phyloP scores from a whole-genome alignment of 495 filamentous ascomycete genomes.

The Neohortaea acidophila region DNA sequence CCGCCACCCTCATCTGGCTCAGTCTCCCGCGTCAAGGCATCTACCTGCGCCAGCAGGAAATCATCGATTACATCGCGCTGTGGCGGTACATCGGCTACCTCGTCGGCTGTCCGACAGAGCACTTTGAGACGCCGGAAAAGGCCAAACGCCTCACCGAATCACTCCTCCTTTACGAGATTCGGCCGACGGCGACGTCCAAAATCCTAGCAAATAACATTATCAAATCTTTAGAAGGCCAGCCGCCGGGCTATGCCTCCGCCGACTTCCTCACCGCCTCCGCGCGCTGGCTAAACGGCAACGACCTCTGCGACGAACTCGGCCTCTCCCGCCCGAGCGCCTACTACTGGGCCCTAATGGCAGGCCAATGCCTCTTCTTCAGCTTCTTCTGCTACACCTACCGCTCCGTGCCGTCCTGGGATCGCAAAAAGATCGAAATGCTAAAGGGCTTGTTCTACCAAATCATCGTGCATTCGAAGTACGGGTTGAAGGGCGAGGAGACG shows the following conservation, averaged over 20 bases:
- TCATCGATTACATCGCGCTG: conserved; percentile 52
- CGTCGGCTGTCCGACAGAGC: conserved; percentile 48
- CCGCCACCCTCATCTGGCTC: conserved; percentile 48
- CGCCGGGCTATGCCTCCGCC: conserved; percentile 42
- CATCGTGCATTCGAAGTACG: conserved; percentile 40
- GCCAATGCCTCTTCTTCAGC: conserved; percentile 55
- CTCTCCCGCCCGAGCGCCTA: conserved; percentile 41
- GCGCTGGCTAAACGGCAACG: conserved; percentile 53
- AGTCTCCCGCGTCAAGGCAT: conserved; percentile 60
- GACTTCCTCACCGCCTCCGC: conserved; percentile 51
- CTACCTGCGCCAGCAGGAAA: conserved; percentile 45
- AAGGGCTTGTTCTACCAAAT: conserved; percentile 39
- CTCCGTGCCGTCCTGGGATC: conserved; percentile 42
- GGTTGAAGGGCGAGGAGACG: conserved; percentile 36
- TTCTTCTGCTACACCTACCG: conserved; percentile 39
- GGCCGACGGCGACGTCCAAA: conserved; percentile 43
- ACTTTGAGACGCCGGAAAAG: conserved; percentile 37
- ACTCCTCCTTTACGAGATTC: conserved; percentile 44
- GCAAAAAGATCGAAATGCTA: conserved; percentile 37
- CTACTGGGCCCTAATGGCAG: conserved; percentile 45
- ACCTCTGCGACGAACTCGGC: conserved; percentile 44
- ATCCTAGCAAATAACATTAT: conserved; percentile 64
- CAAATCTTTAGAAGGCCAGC: conserved; percentile 41
- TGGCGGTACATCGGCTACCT: conserved; percentile 64
- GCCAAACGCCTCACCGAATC: conserved; percentile 52